Base-by-base conservation (phyloP, 208 protist genomes). In the Naegleria fowleri region DNA sequence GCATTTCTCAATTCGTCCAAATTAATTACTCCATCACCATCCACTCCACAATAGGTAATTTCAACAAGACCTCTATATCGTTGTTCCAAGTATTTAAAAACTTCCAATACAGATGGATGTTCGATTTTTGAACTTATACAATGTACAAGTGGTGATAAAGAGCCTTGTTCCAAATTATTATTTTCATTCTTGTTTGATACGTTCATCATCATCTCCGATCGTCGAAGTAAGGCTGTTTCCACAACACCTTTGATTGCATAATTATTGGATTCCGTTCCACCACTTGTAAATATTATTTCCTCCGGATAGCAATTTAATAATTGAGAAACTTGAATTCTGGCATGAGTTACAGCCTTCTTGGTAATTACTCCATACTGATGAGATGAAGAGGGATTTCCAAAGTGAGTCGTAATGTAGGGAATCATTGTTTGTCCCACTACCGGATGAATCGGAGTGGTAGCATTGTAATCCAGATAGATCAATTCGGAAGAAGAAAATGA, bases 81-180 rank as follows among this genome's bases (percentile, higher is more conserved):
- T 40, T 96, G 95, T 92, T 99, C 97, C 43, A 99, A 92, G 83
- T 94, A 94, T 84, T 98, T 96, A 93, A 98, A 99, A 33, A 97
- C 99, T 92, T 99, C 99, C 38, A 99, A 94, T 38, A 99, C 98
- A 93, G 98, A 99, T 94, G 99, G 99, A 97, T 99, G 99, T 95
- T 99, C 98, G 91, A 96, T 98, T 92, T 97, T 96, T 58, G 98
- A 95, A 2, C 98, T 99, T 87, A 99, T 97, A 79, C 67, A 40
- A 89, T 89, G 48, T 75, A 40, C 11, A 0, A n/a, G 43, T 48
- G 43, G 43, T 48, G 29, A 9, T 33, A 1, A 38, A 6, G 9
- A 22, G 4, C 13, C 2, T 55, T 51, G 0, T n/a, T 87, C 15
- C 36, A 86, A 48, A 48, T 86, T 5, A 86, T 87, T 19, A 48